These are phyloP conservation scores for Raphanus sativus DNA, from an alignment of 345 rosid species.

Conservation along the genomic window DNA sequence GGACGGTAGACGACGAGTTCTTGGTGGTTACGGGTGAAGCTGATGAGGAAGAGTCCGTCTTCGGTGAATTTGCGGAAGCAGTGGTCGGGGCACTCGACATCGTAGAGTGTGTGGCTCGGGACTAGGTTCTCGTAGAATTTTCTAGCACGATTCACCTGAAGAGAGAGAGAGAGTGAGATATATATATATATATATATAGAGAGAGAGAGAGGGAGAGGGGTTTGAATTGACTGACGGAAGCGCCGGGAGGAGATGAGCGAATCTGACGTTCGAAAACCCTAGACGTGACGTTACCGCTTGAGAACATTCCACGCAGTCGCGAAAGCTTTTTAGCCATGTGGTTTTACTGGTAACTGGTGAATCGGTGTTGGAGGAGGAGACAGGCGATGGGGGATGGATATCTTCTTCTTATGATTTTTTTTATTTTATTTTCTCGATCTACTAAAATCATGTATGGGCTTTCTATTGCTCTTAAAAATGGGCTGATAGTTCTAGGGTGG, in stretches of 20 bases:
- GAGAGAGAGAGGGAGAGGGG: constrained; percentile 1
- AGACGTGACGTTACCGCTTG: constrained; percentile 64
- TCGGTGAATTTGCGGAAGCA: constrained; percentile 92
- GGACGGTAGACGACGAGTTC: constrained; percentile 93
- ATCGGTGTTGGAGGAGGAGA: constrained; percentile 10
- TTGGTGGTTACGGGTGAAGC: constrained; percentile 80
- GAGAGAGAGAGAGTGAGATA: background rate
- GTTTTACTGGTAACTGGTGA: constrained; percentile 18
- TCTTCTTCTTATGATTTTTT: background rate
- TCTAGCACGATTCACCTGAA: constrained; percentile 79
- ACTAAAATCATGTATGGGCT: background rate
- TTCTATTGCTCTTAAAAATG: background rate
- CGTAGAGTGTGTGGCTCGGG: constrained; percentile 79
- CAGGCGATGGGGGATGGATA: background rate
- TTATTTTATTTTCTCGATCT: background rate
- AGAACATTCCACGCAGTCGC: constrained; percentile 46
- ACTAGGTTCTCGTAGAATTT: constrained; percentile 89
- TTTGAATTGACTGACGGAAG: constrained; percentile 55
- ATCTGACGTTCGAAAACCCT: constrained; percentile 90
- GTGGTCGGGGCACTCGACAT: constrained; percentile 85
- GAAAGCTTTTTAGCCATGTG: constrained; percentile 1
- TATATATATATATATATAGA: too few species aligned
- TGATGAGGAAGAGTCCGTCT: constrained; percentile 89
- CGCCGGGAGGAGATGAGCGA: constrained; percentile 66
- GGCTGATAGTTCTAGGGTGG: background rate